Evolutionary conservation across 257 asterid genomes (phyloP).

Genomic region (Forsythia suspensa): DNA sequence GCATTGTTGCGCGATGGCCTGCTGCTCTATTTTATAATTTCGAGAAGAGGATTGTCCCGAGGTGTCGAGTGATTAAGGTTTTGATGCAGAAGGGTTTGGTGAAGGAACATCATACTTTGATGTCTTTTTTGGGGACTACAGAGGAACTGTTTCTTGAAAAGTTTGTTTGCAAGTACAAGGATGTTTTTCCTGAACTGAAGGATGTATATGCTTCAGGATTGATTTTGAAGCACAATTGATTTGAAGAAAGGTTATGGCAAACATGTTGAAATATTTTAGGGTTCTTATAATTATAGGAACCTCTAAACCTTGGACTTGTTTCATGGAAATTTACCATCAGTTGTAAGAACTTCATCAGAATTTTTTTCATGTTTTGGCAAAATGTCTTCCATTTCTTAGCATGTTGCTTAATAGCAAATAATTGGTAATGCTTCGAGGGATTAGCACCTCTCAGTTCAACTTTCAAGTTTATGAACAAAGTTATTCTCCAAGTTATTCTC

Average conservation of each 20-base stretch:
- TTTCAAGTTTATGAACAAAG: no score
- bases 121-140: background rate
- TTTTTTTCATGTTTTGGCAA: no score
- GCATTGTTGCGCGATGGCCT: background rate
- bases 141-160: background rate
- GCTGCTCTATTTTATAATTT: constrained; percentile 2
- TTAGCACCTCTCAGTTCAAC: no score
- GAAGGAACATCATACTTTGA: background rate
- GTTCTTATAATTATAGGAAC: background rate
- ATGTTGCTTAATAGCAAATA: no score
- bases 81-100: constrained; percentile 6
- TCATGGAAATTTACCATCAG: no score
- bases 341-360: no score
- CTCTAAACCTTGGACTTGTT: no score
- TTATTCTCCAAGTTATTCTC: no score
- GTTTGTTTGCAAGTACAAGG: background rate
- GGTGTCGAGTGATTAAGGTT: constrained; percentile 3
- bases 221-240: background rate
- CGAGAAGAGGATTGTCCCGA: constrained; percentile 17
- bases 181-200: background rate
- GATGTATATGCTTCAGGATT: background rate
- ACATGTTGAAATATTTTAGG: background rate
- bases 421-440: no score
- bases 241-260: background rate
- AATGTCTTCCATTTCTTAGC: no score